Evolutionary conservation across 129 eudicot species (phyloP).

Genomic region (Artemisia annua): DNA sequence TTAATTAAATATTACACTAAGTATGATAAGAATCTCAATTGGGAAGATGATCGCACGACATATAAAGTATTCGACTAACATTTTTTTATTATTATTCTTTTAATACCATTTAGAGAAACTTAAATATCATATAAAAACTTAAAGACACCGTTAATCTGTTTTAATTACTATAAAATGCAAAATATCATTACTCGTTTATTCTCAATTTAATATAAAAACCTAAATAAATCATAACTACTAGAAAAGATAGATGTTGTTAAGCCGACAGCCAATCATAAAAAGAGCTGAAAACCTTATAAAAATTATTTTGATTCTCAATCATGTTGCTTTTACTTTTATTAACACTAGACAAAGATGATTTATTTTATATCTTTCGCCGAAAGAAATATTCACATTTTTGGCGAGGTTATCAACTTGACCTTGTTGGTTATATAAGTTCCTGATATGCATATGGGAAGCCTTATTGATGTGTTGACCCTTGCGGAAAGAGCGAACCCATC

Average conservation of each 20-base stretch:
- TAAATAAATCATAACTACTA: neutral
- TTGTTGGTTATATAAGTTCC: too few species aligned
- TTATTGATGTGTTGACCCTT: too few species aligned
- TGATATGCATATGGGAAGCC: too few species aligned
- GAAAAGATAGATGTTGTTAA: neutral
- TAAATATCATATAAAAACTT: too few species aligned
- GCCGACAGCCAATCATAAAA: slow-evolving; percentile 25
- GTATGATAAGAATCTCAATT: too few species aligned
- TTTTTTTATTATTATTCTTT: too few species aligned
- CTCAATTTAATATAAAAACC: neutral
- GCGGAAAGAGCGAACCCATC: too few species aligned
- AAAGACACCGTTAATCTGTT: neutral
- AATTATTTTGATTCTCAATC: slow-evolving; percentile 25
- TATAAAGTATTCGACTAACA: too few species aligned
- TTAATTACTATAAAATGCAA: neutral
- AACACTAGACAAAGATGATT: slow-evolving; percentile 17
- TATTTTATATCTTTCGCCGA: slow-evolving; percentile 20
- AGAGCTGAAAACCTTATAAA: slow-evolving; percentile 18
- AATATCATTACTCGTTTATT: neutral
- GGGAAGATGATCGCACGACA: too few species aligned
- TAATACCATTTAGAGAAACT: too few species aligned
- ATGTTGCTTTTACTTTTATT: slow-evolving; percentile 29
- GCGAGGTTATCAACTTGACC: too few species aligned
- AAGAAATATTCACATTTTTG: neutral
- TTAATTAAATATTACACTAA: too few species aligned